phyloP scores from a whole-genome alignment of 257 asterid genomes.

The Nicotiana tabacum region DNA sequence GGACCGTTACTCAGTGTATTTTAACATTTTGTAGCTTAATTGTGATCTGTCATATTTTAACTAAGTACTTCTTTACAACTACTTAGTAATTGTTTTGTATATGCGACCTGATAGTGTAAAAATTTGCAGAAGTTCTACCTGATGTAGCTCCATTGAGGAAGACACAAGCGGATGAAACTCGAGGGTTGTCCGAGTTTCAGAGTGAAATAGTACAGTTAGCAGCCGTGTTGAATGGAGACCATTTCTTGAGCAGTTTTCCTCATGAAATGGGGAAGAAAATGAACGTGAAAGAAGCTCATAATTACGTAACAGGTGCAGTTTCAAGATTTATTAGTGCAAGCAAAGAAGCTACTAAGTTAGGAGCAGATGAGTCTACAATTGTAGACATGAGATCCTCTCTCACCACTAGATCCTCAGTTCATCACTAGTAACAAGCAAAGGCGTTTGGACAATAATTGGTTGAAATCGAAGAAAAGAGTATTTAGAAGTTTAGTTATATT shows the following conservation, averaged over 20 bases:
- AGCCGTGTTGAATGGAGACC: conserved; percentile 66
- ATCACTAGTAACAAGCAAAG: conserved; percentile 15
- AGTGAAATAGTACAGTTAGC: conserved; percentile 69
- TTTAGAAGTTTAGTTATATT: not conserved
- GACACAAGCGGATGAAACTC: conserved; percentile 33
- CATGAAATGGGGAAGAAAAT: conserved; percentile 50
- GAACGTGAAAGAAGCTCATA: conserved; percentile 63
- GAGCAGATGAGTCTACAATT: conserved; percentile 59
- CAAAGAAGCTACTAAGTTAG: conserved; percentile 65
- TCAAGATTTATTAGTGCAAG: conserved; percentile 73
- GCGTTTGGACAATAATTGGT: not conserved
- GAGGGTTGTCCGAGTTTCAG: conserved; percentile 63
- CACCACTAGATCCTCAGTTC: conserved; percentile 55
- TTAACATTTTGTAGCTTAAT: not conserved
- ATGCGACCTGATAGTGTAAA: not conserved
- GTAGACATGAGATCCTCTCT: conserved; percentile 81
- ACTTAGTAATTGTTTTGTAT: too few relatives aligned
- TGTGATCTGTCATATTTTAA: not conserved
- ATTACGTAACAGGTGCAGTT: conserved; percentile 52
- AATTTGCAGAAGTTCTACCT: conserved; percentile 51
- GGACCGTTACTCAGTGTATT: not conserved
- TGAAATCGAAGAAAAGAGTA: not conserved
- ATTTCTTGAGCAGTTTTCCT: conserved; percentile 53
- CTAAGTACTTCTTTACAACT: too few relatives aligned
- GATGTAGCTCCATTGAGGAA: conserved; percentile 51